Evolutionary conservation across 2,329 filamentous ascomycete genomes (phyloP), one percentile per base, ranked within the genome.

Genomic region (Raffaelea arxii): DNA sequence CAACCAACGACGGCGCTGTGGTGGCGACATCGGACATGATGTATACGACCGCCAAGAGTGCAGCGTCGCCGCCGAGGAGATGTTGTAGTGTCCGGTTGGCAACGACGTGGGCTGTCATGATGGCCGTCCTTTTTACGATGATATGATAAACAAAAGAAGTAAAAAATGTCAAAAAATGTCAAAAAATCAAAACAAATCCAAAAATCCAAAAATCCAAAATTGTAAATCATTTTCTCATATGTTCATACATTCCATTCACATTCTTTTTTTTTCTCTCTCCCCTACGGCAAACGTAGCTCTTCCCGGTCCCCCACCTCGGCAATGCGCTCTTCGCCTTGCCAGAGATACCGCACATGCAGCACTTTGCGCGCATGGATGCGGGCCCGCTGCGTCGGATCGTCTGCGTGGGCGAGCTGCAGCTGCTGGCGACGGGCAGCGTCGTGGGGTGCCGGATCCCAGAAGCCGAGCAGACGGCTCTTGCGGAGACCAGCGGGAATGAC

Each of bases 401-500:
- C 4, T 10, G 18, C 3, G 25, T 12, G 9, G 21, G 4, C 23
- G 21, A 4, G 30, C 18, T 40, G 43, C 11, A 23, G 16, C 14
- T 39, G 43, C 22, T 41, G 35, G 27, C 40, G 44, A 18, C 39
- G 43, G 19, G 19, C 12, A 19, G 27, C 35, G 41, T 45, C 53
- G 25, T 56, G 56, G 5, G 70, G 72, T 12, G 64, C 65, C 16
- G 71, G 71, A 46, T 75, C 72, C 67, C 71, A 74, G 55, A 75
- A 75, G 1, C 72, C 72, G 0, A 71, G 59, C 24, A 75, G 53
- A 30, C 65, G 60, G 39, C 62, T 64, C 61, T 73, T 71, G 43
- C 62, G 55, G 44, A 72, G 54, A 1, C 68, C 66, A 3, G 47
- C 46, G 1, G 69, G 68, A 30, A 72, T 68, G 4, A 56, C 47